These are phyloP conservation scores for Aquilaria malaccensis DNA, from an alignment of 345 rosid genomes.

Conservation along the genomic window DNA sequence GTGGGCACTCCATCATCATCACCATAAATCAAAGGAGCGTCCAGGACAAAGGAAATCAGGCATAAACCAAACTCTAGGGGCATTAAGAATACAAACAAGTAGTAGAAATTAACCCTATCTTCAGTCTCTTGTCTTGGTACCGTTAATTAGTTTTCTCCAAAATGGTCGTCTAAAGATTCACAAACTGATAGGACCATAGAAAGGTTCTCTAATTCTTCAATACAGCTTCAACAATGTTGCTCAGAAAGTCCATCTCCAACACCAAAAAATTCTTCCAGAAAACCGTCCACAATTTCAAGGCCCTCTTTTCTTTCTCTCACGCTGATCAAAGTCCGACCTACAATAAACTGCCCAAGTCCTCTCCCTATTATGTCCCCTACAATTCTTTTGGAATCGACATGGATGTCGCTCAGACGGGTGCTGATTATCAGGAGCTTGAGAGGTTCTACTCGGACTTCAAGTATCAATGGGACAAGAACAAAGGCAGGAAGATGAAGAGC, in stretches of 20 bases:
- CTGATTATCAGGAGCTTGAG: conserved; percentile 22
- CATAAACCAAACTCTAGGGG: no score
- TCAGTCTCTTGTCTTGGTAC: no score
- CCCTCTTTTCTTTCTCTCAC: conserved; percentile 47
- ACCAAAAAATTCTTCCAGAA: conserved; percentile 57
- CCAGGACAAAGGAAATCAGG: no score
- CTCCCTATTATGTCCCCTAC: conserved; percentile 16
- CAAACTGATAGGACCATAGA: no score
- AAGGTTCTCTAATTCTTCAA: no score
- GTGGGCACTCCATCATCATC: no score
- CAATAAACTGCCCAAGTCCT: conserved; percentile 47
- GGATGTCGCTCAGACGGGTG: conserved; percentile 7
- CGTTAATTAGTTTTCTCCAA: background rate
- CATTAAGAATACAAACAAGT: no score
- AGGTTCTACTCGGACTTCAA: conserved; percentile 31
- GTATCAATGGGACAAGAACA: conserved; percentile 20
- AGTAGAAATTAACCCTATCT: no score
- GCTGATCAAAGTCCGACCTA: background rate
- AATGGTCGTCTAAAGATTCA: no score
- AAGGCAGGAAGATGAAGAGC: conserved; percentile 11
- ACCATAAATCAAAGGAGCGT: no score
- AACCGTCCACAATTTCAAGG: conserved; percentile 44
- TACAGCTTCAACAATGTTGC: conserved; percentile 27
- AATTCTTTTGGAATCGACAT: background rate
- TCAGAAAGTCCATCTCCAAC: conserved; percentile 47